Conservation (phyloP, 2,329 filamentous ascomycete species). For the Fusarium continuum region DNA sequence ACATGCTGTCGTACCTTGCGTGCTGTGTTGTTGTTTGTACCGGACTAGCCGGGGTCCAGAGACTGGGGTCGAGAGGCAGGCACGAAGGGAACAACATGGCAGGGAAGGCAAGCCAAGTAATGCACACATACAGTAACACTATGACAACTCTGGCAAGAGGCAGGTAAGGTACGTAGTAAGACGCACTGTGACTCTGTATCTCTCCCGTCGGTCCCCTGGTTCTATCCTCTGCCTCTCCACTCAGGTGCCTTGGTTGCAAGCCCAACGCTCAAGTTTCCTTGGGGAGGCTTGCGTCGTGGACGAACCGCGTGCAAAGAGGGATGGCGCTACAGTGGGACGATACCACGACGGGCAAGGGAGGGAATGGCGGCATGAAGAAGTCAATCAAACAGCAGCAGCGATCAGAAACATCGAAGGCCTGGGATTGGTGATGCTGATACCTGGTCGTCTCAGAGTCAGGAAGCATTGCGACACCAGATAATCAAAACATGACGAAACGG, state of each 20-base stretch:
- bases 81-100: constrained; percentile 7
- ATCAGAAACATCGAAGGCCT: constrained; percentile 30
- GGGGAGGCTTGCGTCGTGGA: constrained; percentile 26
- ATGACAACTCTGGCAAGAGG: constrained; percentile 13
- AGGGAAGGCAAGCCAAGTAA: constrained; percentile 21
- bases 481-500: constrained; percentile 34
- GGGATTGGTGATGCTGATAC: constrained; percentile 33
- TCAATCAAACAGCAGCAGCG: constrained; percentile 32
- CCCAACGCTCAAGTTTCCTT: constrained; percentile 9
- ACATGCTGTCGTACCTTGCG: constrained; percentile 30
- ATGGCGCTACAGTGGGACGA: constrained; percentile 43
- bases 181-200: constrained; percentile 33
- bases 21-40: constrained; percentile 32
- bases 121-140: constrained; percentile 14
- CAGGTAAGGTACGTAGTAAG: constrained; percentile 13
- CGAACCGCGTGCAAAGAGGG: constrained; percentile 27
- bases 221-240: constrained; percentile 2
- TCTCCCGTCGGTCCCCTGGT: constrained; percentile 1
- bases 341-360: constrained; percentile 34
- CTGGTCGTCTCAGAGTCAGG: constrained; percentile 35
- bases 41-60: constrained; percentile 22
- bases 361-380: constrained; percentile 33
- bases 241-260: constrained; percentile 14
- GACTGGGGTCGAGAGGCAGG: constrained; percentile 2
- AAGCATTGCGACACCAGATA: constrained; percentile 27